Evolutionary conservation across 2,329 filamentous ascomycete genomes (phyloP).

Genomic region (Zalaria obscura): DNA sequence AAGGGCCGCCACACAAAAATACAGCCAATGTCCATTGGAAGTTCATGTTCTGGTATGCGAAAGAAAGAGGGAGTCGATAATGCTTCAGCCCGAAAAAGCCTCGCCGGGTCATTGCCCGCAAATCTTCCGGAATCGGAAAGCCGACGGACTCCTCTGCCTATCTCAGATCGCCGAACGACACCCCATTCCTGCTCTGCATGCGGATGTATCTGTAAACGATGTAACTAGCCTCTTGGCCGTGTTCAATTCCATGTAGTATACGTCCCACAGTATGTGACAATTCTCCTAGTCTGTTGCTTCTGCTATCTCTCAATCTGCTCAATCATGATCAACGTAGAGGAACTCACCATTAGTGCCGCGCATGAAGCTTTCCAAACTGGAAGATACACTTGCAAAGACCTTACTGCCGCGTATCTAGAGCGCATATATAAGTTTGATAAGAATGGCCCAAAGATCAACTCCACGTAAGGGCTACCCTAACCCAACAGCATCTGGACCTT

Average conservation of each 20-base stretch:
- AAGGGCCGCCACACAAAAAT: not conserved
- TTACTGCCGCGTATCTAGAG: not conserved
- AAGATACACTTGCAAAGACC: constrained; percentile 7
- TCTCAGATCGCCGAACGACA: not conserved
- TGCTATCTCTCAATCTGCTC: not conserved
- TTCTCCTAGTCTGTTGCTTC: not conserved
- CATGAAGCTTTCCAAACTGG: constrained; percentile 24
- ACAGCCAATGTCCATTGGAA: not conserved
- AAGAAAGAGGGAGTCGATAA: too few species aligned
- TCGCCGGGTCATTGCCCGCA: too few species aligned
- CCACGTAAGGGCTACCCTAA: not conserved
- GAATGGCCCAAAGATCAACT: constrained; percentile 1
- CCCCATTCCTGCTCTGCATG: not conserved
- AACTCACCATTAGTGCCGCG: constrained; percentile 7
- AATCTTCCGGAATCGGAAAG: not conserved
- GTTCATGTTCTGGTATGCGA: too few species aligned
- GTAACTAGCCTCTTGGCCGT: not conserved
- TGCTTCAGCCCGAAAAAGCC: too few species aligned
- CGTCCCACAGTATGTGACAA: not conserved
- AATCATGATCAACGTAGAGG: not conserved
- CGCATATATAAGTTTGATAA: constrained; percentile 2
- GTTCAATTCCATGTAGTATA: not conserved
- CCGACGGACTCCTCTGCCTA: not conserved
- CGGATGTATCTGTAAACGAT: not conserved
- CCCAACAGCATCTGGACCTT: not conserved